Percentiles rank a stretch among this genome's conserved stretches.
phyloP scores from a whole-genome alignment of 768 basidiomycete species.

The Lactarius deliciosus region DNA sequence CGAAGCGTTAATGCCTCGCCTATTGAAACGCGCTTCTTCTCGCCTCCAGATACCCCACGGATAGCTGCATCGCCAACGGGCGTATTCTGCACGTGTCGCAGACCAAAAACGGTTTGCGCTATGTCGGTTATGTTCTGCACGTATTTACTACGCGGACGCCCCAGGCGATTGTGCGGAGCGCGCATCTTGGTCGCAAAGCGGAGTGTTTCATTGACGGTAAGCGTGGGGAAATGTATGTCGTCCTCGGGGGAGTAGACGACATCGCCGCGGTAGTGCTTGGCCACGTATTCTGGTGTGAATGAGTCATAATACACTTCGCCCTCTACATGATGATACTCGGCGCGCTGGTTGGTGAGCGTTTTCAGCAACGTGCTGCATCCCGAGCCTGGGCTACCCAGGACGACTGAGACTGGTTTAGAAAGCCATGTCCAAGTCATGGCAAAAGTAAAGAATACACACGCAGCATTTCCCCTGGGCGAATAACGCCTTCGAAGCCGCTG shows the following conservation, averaged over 20 bases:
- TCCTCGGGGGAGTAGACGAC: slow-evolving; percentile 82
- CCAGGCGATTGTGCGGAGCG: slow-evolving; percentile 56
- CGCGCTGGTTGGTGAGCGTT: slow-evolving; percentile 71
- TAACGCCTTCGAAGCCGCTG: slow-evolving; percentile 52
- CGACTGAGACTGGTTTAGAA: slow-evolving; percentile 47
- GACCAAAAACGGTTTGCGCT: slow-evolving; percentile 68
- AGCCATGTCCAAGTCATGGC: background rate
- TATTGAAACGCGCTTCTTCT: slow-evolving; percentile 80
- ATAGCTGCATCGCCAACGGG: slow-evolving; percentile 76
- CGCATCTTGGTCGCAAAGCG: slow-evolving; percentile 67
- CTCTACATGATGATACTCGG: slow-evolving; percentile 62
- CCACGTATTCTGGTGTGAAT: slow-evolving; percentile 62
- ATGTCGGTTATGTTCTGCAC: slow-evolving; percentile 50
- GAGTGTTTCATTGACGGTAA: slow-evolving; percentile 78
- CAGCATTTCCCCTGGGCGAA: slow-evolving; percentile 66
- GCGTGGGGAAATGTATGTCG: slow-evolving; percentile 81
- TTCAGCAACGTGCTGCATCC: slow-evolving; percentile 87
- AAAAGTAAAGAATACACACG: slow-evolving; percentile 44
- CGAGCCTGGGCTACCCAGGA: slow-evolving; percentile 81
- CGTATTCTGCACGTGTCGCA: slow-evolving; percentile 69
- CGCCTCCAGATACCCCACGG: slow-evolving; percentile 72
- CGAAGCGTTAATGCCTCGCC: slow-evolving; percentile 66
- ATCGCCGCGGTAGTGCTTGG: slow-evolving; percentile 70
- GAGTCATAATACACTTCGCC: slow-evolving; percentile 79
- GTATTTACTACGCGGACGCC: slow-evolving; percentile 45